phyloP scores from a whole-genome alignment of 176 grass and related monocot genomes.

The Musa itinerans region DNA sequence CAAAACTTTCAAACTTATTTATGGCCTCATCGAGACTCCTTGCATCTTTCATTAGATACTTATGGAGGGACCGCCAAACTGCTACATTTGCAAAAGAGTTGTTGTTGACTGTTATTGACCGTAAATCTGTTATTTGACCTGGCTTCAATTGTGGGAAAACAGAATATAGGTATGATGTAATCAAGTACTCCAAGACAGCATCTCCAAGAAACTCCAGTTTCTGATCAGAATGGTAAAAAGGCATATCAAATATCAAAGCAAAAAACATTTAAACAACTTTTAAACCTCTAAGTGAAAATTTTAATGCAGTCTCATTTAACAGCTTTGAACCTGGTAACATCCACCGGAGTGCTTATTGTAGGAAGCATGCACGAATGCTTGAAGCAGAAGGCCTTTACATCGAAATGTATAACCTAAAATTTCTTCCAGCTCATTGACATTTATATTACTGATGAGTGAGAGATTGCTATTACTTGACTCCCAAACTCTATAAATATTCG shows the following conservation, averaged over 20 bases:
- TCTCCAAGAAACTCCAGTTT: constrained; percentile 96
- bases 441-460: constrained; percentile 35
- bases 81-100: constrained; percentile 62
- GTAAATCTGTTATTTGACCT: constrained; percentile 92
- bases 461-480: constrained; percentile 53
- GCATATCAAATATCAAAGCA: background rate
- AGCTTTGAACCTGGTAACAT: constrained; percentile 72
- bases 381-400: constrained; percentile 62
- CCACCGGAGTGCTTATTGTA: constrained; percentile 76
- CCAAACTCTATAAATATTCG: constrained; percentile 46
- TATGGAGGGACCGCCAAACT: constrained; percentile 51
- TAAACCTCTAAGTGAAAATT: background rate
- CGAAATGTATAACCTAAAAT: constrained; percentile 55
- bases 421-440: constrained; percentile 58
- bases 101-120: constrained; percentile 68
- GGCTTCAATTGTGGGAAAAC: constrained; percentile 77
- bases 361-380: constrained; percentile 78
- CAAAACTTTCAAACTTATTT: constrained; percentile 60
- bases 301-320: background rate
- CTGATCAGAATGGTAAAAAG: constrained; percentile 30
- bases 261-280: background rate
- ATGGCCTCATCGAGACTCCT: constrained; percentile 40
- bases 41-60: constrained; percentile 82
- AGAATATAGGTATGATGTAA: constrained; percentile 85
- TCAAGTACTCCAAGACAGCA: constrained; percentile 96